Evolutionary conservation across 1,284 basidiomycete species (phyloP).

Genomic region (Tilletia walkeri): DNA sequence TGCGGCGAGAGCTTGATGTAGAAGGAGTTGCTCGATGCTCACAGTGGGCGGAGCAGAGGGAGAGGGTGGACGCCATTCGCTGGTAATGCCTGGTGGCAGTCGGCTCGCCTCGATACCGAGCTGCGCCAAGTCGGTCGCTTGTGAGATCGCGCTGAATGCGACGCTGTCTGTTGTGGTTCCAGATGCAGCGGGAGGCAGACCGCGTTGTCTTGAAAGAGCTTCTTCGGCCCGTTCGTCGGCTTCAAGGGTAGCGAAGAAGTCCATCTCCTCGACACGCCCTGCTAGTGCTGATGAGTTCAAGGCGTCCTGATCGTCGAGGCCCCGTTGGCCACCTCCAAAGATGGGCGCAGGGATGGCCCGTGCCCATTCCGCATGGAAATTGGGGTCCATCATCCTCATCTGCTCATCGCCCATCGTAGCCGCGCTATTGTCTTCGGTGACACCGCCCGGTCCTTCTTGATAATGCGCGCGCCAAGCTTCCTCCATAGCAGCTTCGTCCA

Average conservation of each 20-base stretch:
- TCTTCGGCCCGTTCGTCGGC: constrained; percentile 2
- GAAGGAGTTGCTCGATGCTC: constrained; percentile 11
- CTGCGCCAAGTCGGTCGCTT: background rate
- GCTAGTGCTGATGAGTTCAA: background rate
- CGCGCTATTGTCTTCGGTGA: background rate
- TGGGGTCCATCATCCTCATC: background rate
- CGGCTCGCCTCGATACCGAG: background rate
- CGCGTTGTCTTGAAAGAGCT: background rate
- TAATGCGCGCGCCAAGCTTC: background rate
- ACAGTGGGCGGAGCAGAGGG: background rate
- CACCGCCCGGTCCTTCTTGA: background rate
- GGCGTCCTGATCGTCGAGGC: background rate
- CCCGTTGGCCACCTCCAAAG: background rate
- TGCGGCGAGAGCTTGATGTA: constrained; percentile 1
- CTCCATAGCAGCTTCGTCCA: background rate
- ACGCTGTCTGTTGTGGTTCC: background rate
- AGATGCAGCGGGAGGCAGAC: background rate
- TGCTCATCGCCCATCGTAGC: background rate
- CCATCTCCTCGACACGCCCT: background rate
- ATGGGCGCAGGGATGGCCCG: background rate
- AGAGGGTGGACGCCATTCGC: constrained; percentile 2
- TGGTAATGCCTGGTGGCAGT: background rate
- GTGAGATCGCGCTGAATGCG: background rate
- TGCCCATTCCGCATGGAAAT: constrained; percentile 1
- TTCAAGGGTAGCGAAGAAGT: constrained; percentile 13